These are phyloP conservation scores for Oropetium thomaeum DNA, from an alignment of 176 grass and related monocot genomes.

Conservation along the genomic window DNA sequence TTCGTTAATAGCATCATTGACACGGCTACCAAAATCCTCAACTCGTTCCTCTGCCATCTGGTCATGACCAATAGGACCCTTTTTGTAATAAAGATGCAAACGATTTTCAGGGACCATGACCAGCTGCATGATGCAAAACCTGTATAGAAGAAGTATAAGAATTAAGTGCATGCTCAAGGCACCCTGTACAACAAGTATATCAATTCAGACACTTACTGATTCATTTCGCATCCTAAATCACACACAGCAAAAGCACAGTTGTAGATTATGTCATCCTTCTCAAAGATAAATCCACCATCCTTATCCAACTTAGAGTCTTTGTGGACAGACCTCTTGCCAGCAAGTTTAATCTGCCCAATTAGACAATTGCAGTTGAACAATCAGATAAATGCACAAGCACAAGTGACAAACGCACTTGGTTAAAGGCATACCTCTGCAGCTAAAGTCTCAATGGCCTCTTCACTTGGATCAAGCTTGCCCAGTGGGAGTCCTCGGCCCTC, in stretches of 20 bases:
- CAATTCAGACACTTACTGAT: constrained; percentile 51
- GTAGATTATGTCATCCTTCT: constrained; percentile 78
- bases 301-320: constrained; percentile 70
- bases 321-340: constrained; percentile 63
- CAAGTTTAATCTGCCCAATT: constrained; percentile 62
- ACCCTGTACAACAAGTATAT: background rate
- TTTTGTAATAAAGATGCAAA: constrained; percentile 82
- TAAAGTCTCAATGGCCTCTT: constrained; percentile 61
- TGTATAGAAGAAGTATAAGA: constrained; percentile 30
- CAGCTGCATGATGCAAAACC: constrained; percentile 68
- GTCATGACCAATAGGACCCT: constrained; percentile 60
- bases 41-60: constrained; percentile 68
- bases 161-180: background rate
- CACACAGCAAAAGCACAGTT: constrained; percentile 71
- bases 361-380: constrained; percentile 1
- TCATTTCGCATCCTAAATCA: constrained; percentile 44
- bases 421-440: constrained; percentile 54
- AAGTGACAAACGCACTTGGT: background rate
- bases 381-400: background rate
- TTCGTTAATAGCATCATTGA: constrained; percentile 58
- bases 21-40: constrained; percentile 66
- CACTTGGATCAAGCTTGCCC: constrained; percentile 58
- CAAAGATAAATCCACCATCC: constrained; percentile 57
- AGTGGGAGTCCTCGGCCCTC: constrained; percentile 59
- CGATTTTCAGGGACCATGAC: constrained; percentile 61